A percentile compares a stretch with the other conserved stretches of the same genome.
Conservation (phyloP, 1,284 basidiomycete genomes). For the Ustilago curta region DNA sequence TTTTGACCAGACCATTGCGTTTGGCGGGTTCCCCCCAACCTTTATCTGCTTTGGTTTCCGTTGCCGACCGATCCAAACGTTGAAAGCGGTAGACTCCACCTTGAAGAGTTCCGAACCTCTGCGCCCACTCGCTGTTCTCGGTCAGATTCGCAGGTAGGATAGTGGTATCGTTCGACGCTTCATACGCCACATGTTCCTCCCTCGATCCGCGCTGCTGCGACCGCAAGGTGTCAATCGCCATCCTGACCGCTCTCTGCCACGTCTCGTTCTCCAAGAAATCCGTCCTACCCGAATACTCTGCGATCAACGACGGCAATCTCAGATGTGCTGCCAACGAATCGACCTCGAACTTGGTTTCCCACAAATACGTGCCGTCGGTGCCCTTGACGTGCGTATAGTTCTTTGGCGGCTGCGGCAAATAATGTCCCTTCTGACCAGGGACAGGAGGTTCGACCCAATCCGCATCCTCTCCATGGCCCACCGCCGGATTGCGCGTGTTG, state of each 20-base stretch:
- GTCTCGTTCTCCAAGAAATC: constrained; percentile 49
- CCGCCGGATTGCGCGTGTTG: constrained; percentile 45
- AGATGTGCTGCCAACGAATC: constrained; percentile 52
- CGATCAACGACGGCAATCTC: constrained; percentile 34
- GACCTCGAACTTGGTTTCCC: constrained; percentile 64
- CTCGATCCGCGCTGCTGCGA: constrained; percentile 44
- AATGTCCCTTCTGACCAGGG: constrained; percentile 28
- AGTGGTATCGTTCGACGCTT: constrained; percentile 16
- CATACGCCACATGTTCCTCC: constrained; percentile 48
- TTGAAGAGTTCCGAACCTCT: constrained; percentile 38
- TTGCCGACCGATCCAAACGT: constrained; percentile 35
- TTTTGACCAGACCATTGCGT: constrained; percentile 54
- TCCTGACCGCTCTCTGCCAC: constrained; percentile 40
- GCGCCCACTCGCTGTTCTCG: constrained; percentile 32
- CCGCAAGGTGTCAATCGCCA: constrained; percentile 48
- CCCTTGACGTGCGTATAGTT: constrained; percentile 63
- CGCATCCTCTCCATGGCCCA: constrained; percentile 22
- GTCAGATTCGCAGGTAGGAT: constrained; percentile 32
- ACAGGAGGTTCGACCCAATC: constrained; percentile 56
- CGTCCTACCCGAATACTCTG: constrained; percentile 23
- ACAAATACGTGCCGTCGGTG: constrained; percentile 52
- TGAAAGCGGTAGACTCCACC: constrained; percentile 59
- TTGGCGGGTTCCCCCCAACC: constrained; percentile 57
- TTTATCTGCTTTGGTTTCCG: constrained; percentile 54
- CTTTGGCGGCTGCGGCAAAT: constrained; percentile 25